phyloP scores from a whole-genome alignment of 2,329 filamentous ascomycete genomes.

The Malbranchea zuffiana region DNA sequence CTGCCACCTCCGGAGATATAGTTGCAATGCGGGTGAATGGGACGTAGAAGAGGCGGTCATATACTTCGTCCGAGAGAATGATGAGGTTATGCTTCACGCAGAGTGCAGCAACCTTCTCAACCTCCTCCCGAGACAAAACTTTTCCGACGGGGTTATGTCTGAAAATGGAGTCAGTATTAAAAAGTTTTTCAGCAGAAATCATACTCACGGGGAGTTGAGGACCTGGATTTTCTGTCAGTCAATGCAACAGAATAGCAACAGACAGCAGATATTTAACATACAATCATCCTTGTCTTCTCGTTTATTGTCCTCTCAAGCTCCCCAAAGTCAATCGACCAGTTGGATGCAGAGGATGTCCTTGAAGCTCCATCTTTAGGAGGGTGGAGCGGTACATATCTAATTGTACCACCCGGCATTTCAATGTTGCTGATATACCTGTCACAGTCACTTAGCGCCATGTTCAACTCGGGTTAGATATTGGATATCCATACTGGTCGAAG shows the following conservation, averaged over 20 bases:
- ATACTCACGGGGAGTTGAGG: constrained; percentile 40
- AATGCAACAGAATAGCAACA: constrained; percentile 10
- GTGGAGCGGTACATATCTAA: constrained; percentile 90
- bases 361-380: constrained; percentile 70
- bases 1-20: constrained; percentile 77
- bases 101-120: constrained; percentile 72
- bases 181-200: not conserved
- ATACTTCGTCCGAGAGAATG: constrained; percentile 85
- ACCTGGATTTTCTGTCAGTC: constrained; percentile 23
- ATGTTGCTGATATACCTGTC: constrained; percentile 89
- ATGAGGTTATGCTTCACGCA: constrained; percentile 90
- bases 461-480: constrained; percentile 32
- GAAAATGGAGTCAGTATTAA: constrained; percentile 1
- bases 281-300: constrained; percentile 87
- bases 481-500: constrained; percentile 71
- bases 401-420: constrained; percentile 90
- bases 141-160: constrained; percentile 92
- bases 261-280: constrained; percentile 31
- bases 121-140: constrained; percentile 75
- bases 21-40: constrained; percentile 90
- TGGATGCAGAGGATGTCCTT: constrained; percentile 69
- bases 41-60: constrained; percentile 88
- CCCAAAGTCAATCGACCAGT: constrained; percentile 80
- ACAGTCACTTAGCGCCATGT: constrained; percentile 6
- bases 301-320: constrained; percentile 74